Conservation (phyloP, 768 basidiomycete species). For the Amanita exitialis region DNA sequence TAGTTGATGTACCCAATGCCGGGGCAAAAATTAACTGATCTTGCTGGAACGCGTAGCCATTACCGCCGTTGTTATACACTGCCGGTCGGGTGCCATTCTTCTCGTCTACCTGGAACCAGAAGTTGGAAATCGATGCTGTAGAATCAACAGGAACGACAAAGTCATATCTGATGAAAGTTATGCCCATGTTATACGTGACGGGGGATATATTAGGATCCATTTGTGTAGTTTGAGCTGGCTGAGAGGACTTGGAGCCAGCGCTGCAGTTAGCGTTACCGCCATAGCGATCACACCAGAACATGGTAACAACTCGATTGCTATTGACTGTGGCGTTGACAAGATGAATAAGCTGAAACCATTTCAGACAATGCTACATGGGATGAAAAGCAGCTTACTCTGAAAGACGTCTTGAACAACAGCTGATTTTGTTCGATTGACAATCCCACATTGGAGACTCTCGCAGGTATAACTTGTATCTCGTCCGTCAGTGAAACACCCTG, state of each 20-base stretch:
- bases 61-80: constrained; percentile 31
- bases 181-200: constrained; percentile 22
- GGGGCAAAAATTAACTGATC: constrained; percentile 34
- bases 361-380: constrained; percentile 1
- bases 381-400: constrained; percentile 21
- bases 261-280: constrained; percentile 24
- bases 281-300: constrained; percentile 32
- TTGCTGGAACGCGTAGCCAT: constrained; percentile 29
- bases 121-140: constrained; percentile 31
- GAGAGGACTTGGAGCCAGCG: constrained; percentile 21
- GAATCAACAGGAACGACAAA: constrained; percentile 32
- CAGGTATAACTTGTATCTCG: constrained; percentile 30
- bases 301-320: constrained; percentile 27
- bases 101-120: constrained; percentile 41
- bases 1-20: constrained; percentile 4
- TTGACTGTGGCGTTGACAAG: constrained; percentile 21
- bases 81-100: constrained; percentile 27
- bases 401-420: constrained; percentile 28
- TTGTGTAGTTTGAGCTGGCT: constrained; percentile 18
- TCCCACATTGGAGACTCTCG: constrained; percentile 28
- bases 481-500: constrained; percentile 32
- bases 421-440: constrained; percentile 25
- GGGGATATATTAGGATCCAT: constrained; percentile 27
- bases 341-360: constrained; percentile 23
- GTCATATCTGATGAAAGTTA: constrained; percentile 29